Percentiles rank a stretch among this genome's conserved stretches.
Conservation (phyloP, 148 eudicot genomes). For the Cornus kousa region DNA sequence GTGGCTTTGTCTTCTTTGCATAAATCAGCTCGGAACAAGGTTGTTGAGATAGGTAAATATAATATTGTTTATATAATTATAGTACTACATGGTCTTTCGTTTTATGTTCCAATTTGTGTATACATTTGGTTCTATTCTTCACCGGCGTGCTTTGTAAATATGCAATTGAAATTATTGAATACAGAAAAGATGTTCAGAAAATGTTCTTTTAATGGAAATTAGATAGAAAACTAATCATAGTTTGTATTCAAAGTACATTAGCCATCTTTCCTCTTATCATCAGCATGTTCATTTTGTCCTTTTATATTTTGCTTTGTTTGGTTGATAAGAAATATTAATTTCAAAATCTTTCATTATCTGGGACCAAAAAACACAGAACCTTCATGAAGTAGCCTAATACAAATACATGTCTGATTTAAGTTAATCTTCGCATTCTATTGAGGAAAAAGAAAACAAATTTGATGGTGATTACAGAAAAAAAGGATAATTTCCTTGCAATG, state of each 20-base stretch:
- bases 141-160: background rate
- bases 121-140: background rate
- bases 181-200: background rate
- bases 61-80: background rate
- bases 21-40: constrained; percentile 67
- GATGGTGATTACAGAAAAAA: no score
- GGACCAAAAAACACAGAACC: background rate
- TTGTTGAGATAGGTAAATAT: constrained; percentile 71
- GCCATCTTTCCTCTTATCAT: background rate
- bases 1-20: constrained; percentile 52
- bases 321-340: background rate
- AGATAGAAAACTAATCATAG: background rate
- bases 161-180: background rate
- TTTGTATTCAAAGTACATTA: background rate
- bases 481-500: background rate
- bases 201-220: background rate
- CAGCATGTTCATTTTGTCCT: background rate
- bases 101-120: background rate
- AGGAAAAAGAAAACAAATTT: no score
- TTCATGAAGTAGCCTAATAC: no score
- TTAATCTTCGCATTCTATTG: no score
- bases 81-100: no score
- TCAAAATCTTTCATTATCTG: background rate
- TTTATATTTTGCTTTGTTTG: background rate
- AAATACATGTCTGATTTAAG: no score